Conservation (phyloP, 192 early-diverging fungal species). For the Coemansia sp. region DNA sequence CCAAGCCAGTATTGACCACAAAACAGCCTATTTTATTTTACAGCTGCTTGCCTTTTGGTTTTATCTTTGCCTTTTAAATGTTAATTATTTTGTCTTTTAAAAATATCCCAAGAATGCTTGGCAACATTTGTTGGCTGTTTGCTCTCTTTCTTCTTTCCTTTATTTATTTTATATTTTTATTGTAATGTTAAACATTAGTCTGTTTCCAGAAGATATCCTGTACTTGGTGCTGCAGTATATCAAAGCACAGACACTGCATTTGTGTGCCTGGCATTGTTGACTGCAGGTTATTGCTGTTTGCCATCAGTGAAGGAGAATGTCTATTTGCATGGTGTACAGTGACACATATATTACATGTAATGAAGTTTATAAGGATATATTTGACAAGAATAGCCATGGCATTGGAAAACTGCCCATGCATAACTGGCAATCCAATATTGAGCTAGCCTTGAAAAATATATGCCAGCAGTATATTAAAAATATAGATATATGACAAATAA, state of each 20-base stretch:
- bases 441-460: background rate
- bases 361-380: background rate
- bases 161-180: background rate
- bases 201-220: background rate
- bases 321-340: background rate
- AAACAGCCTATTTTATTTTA: background rate
- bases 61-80: background rate
- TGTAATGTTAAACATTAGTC: background rate
- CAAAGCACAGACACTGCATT: background rate
- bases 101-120: background rate
- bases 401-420: background rate
- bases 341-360: background rate
- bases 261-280: background rate
- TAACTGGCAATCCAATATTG: background rate
- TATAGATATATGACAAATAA: background rate
- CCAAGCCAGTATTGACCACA: too few species aligned
- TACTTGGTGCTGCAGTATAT: background rate
- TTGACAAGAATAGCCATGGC: background rate
- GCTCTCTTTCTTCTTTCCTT: background rate
- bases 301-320: background rate
- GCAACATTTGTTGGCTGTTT: background rate
- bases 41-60: slow-evolving; percentile 16
- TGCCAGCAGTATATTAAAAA: background rate
- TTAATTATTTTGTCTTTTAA: background rate
- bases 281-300: background rate